Evolutionary conservation across 1,284 basidiomycete species (phyloP), one percentile per base, ranked within the genome.

Genomic region (Ustilago trichophora): DNA sequence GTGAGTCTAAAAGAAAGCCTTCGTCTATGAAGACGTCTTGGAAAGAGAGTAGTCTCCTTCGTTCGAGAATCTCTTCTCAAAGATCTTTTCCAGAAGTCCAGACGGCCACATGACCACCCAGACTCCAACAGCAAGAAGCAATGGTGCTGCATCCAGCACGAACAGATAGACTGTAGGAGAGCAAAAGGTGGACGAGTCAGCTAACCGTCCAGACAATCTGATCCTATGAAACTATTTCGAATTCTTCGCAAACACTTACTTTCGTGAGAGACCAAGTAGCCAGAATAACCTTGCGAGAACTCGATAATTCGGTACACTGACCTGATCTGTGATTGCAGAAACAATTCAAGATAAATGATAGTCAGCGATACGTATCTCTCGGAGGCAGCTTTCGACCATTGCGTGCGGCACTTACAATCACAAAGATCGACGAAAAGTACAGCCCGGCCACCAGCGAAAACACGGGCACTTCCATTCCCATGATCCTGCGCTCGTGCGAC

Each of bases 221-320:
- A n/a, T n/a, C n/a, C n/a, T n/a, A n/a, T n/a, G n/a, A n/a, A n/a
- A n/a, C n/a, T n/a, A n/a, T n/a, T n/a, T n/a, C n/a, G n/a, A n/a
- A n/a, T n/a, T n/a, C n/a, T n/a, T n/a, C n/a, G n/a, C n/a, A n/a
- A n/a, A 19, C 21, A 54, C 69, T 63, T 38, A 68, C 69, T 45
- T 42, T 76, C 73, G 32, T 67, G 53, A 3, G 62, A 60, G 12
- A 64, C 46, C 19, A 75, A 38, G 25, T 60, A 63, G 29, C 73
- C 73, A 18, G 31, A 42, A 55, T 72, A 73, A 9, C 71, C 75
- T 40, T 73, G 54, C 16, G 67, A 43, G 25, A 71, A 57, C 35
- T 75, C 75, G 37, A 73, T 51, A 25, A 70, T 73, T 11, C 75
- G 56, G 32, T 72, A 77, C 29, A 71, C 21, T 12, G 65, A 71